These are phyloP conservation scores for Xylariaceae sp. DNA, from an alignment of 2,329 filamentous ascomycete genomes.

Conservation along the genomic window DNA sequence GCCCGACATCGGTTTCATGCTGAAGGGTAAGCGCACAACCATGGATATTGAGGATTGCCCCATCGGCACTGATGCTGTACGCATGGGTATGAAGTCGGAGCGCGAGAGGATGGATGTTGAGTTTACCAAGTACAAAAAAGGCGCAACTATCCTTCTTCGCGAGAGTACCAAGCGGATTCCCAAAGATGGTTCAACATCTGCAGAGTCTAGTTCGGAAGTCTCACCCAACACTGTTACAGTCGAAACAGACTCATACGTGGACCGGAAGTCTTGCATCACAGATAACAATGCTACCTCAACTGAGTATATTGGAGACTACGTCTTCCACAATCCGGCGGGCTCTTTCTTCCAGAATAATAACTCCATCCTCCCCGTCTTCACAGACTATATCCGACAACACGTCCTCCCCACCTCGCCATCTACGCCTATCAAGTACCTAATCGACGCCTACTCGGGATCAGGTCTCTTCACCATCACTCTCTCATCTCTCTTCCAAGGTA, in stretches of 20 bases:
- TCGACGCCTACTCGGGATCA: constrained; percentile 97
- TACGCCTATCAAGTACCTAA: constrained; percentile 69
- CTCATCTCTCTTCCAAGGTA: constrained; percentile 81
- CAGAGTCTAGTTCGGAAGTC: constrained; percentile 10
- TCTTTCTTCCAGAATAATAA: constrained; percentile 99
- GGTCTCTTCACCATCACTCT: constrained; percentile 97
- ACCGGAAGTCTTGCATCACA: constrained; percentile 89
- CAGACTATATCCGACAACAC: constrained; percentile 81
- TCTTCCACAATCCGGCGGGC: constrained; percentile 90
- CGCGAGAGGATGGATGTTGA: constrained; percentile 76
- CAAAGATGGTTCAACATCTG: constrained; percentile 48
- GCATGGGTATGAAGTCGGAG: constrained; percentile 79
- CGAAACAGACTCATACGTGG: constrained; percentile 66
- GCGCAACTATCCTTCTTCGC: constrained; percentile 86
- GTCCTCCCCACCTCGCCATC: constrained; percentile 64
- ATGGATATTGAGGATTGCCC: constrained; percentile 98
- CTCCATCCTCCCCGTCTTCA: constrained; percentile 88
- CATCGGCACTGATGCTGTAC: constrained; percentile 86
- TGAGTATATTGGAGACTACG: constrained; percentile 85
- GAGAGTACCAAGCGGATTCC: constrained; percentile 78
- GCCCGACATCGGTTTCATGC: constrained; percentile 88
- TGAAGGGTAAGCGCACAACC: constrained; percentile 79
- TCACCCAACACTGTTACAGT: constrained; percentile 55
- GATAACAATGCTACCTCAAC: constrained; percentile 82
- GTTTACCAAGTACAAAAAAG: constrained; percentile 74